Percentiles rank a stretch among this genome's conserved stretches.
phyloP scores from a whole-genome alignment of 306 rosid species.

The Vigna trinervia region DNA sequence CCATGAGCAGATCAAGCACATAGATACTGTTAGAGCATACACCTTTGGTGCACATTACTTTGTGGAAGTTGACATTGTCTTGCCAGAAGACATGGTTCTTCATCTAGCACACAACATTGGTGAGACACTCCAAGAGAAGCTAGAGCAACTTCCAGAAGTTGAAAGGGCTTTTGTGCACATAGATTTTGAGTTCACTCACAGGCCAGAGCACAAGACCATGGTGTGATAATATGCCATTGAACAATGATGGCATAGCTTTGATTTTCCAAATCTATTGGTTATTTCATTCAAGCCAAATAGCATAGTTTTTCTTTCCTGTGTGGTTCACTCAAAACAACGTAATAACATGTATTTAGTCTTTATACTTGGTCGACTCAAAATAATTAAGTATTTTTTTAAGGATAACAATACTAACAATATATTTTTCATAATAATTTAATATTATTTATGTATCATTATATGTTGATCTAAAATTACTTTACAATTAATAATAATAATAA shows the following conservation, averaged over 20 bases:
- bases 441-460: too few relatives aligned
- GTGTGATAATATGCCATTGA: slow-evolving; percentile 49
- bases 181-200: slow-evolving; percentile 78
- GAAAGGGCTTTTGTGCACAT: slow-evolving; percentile 87
- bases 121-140: slow-evolving; percentile 77
- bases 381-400: not conserved
- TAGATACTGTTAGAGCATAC: slow-evolving; percentile 90
- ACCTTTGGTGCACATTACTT: slow-evolving; percentile 79
- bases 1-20: slow-evolving; percentile 72
- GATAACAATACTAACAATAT: too few relatives aligned
- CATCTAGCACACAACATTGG: slow-evolving; percentile 79
- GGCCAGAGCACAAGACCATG: slow-evolving; percentile 77
- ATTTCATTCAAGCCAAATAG: not conserved
- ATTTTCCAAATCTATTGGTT: not conserved
- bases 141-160: slow-evolving; percentile 80
- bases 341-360: too few relatives aligned
- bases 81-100: slow-evolving; percentile 72
- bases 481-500: too few relatives aligned
- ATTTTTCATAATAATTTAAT: too few relatives aligned
- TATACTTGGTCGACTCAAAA: not conserved
- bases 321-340: not conserved
- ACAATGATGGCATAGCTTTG: not conserved
- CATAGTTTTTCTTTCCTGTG: not conserved
- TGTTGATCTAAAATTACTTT: too few relatives aligned
- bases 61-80: slow-evolving; percentile 84